Evolutionary conservation across 495 filamentous ascomycete species (phyloP).

Genomic region (Tuber microsphaerosporum): DNA sequence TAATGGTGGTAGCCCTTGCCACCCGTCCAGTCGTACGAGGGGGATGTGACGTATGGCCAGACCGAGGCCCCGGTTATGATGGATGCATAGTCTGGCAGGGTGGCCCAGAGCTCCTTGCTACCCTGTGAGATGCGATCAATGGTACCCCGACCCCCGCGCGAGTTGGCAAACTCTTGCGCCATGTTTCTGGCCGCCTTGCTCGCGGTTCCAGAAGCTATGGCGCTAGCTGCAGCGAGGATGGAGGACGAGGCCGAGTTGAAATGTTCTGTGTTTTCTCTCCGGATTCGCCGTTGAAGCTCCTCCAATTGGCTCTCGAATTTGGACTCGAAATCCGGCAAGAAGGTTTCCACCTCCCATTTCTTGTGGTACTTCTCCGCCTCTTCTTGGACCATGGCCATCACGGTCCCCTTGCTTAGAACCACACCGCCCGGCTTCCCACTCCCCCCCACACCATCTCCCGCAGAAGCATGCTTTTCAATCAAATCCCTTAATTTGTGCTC

Average conservation of each 20-base stretch:
- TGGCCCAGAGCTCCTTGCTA: not conserved
- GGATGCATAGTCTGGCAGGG: constrained; percentile 34
- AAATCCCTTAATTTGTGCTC: constrained; percentile 21
- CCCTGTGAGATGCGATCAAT: not conserved
- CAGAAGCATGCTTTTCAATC: constrained; percentile 24
- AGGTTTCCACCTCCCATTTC: constrained; percentile 12
- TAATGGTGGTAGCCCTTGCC: constrained; percentile 21
- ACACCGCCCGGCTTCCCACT: constrained; percentile 13
- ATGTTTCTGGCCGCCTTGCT: not conserved
- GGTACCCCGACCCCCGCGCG: not conserved
- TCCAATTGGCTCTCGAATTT: constrained; percentile 13
- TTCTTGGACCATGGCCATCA: constrained; percentile 27
- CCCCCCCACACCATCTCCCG: constrained; percentile 15
- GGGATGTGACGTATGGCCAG: constrained; percentile 33
- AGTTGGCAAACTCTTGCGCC: not conserved
- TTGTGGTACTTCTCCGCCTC: constrained; percentile 20
- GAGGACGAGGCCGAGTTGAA: constrained; percentile 8
- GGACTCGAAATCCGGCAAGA: constrained; percentile 18
- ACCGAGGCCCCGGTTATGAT: constrained; percentile 29
- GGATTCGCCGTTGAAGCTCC: not conserved
- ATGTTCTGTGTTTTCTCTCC: constrained; percentile 8
- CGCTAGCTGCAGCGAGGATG: not conserved
- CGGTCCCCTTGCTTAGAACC: constrained; percentile 26
- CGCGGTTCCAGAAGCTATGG: constrained; percentile 2
- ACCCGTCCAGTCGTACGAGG: constrained; percentile 30